Evolutionary conservation across 371 early-diverging fungal species (phyloP), one percentile per base, ranked within the genome.

Genomic region (Lichtheimia ramosa): DNA sequence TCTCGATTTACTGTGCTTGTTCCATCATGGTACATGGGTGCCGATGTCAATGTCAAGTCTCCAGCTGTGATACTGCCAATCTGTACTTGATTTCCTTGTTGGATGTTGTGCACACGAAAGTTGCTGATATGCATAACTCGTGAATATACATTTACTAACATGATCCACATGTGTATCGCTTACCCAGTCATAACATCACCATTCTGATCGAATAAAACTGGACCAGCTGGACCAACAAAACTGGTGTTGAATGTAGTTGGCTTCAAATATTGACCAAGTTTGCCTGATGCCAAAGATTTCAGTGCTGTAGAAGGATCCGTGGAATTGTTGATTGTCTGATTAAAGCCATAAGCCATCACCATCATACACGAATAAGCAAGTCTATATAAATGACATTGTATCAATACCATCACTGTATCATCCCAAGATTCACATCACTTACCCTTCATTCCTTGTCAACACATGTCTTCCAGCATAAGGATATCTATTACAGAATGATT

Each of bases 211-310:
- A 85, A 74, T 20, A 82, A 52, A 61, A 85, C 75, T 0, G 85
- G 85, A 1, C 85, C 85, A 15, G 73, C 75, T 1, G 85, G 85
- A 0, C 85, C 85, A 1, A 78, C 65, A 54, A 78, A 85, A 23
- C 75, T 74, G 3, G 73, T 74, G 39, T 85, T 85, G 42, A 79
- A 79, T 18, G 76, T 51, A 0, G 65, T 58, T 10, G 74, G 80
- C 3, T 52, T 64, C 43, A 71, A 28, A 20, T 67, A 62, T n/a
- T 63, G 43, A 4, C 78, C 74, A n/a, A 74, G 42, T 49, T 70
- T 64, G 1, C 73, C 74, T 7, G 50, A 20, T 2, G 74, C 64
- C 15, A 76, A 50, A 24, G 64, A 42, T 23, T 62, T 39, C 15
- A 73, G 34, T 0, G 69, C 59, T 7, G 52, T n/a, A 3, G 66